These are phyloP conservation scores for Scheffersomyces titani DNA, from an alignment of 1,139 yeast species.

Conservation along the genomic window DNA sequence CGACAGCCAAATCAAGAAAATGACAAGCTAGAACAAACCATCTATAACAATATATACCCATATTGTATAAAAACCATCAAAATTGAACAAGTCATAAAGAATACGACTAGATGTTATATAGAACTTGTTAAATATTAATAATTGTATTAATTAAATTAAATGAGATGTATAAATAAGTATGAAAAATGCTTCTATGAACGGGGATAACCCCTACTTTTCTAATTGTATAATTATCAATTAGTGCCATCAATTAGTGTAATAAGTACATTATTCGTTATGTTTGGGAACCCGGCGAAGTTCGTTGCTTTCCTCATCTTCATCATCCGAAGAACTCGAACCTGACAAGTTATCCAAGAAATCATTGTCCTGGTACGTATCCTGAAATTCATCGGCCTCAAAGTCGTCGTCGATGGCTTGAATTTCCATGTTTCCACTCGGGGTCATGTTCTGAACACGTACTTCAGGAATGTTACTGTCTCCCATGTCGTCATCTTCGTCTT, in stretches of 20 bases:
- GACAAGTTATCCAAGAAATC: slow-evolving; percentile 38
- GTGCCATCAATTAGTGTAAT: neutral
- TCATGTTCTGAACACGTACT: slow-evolving; percentile 22
- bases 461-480: slow-evolving; percentile 19
- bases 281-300: slow-evolving; percentile 41
- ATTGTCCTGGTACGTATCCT: slow-evolving; percentile 20
- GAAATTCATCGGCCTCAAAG: slow-evolving; percentile 24
- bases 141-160: too few species aligned
- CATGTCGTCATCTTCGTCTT: slow-evolving; percentile 18
- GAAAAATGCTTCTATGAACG: neutral
- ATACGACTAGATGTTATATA: too few species aligned
- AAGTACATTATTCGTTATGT: slow-evolving; percentile 29
- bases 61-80: neutral
- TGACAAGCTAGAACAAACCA: neutral
- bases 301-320: slow-evolving; percentile 20
- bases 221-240: neutral
- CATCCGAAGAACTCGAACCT: slow-evolving; percentile 41
- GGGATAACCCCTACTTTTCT: neutral
- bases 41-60: too few species aligned
- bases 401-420: slow-evolving; percentile 16
- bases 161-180: neutral
- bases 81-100: neutral
- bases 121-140: too few species aligned
- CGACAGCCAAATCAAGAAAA: slow-evolving; percentile 6
- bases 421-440: slow-evolving; percentile 19